Evolutionary conservation across 768 basidiomycete genomes (phyloP), one percentile per base, ranked within the genome.

Genomic region (Kwoniella heveanensis): DNA sequence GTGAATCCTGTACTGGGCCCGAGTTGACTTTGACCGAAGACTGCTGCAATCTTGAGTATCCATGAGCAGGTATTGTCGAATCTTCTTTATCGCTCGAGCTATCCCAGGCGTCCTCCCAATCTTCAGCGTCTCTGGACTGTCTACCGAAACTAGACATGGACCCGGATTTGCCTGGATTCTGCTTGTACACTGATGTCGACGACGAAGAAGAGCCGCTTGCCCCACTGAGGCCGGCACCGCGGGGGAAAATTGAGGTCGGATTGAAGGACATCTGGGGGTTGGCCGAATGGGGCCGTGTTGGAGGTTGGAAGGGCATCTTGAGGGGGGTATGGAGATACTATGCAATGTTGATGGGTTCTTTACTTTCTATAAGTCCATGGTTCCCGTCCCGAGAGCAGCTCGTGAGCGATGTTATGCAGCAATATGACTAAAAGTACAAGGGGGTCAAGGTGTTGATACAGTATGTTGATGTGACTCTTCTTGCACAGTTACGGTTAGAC

Each of bases 71-170:
- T 17, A 17, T 17, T 19, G 39, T 17, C 15, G 39, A 44, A 29
- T 74, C 73, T 29, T 79, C 78, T 27, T 72, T 72, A 48, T 79
- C 78, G 1, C 74, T 76, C 13, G 64, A 67, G 17, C 67, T 70
- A 60, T 79, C 78, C 78, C 78, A 79, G 17, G 76, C 77, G 55
- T 79, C 77, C 15, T 77, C 77, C 78, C 78, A 79, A 49, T 74
- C 74, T 24, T 54, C 48, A 25, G 47, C 36, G 27, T 37, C 46
- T 32, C 48, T 24, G 19, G 39, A 44, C 39, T 44, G 39, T 44
- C 39, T 44, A 44, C 39, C 51, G 15, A 62, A 66, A 26, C 39
- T 44, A 2, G 68, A 62, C 51, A 59, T 51, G 4, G 61, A 58
- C 0, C 59, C 44, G 4, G 57, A 54, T 46, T 58, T 48, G 6